Conservation (phyloP, 1,139 yeast species). For the Kluyveromyces sp. region DNA sequence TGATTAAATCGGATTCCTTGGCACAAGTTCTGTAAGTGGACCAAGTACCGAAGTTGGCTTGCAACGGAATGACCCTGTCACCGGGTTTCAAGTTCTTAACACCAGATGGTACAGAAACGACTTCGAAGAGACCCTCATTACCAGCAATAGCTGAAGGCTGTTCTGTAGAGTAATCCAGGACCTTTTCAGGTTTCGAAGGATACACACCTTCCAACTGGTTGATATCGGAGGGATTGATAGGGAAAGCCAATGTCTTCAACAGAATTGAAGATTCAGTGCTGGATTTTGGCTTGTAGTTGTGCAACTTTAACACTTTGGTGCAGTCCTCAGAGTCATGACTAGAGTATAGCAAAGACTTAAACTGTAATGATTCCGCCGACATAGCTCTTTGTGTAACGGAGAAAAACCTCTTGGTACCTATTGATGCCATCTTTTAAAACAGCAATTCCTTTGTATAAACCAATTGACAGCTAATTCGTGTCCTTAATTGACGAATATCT, state of each 20-base stretch:
- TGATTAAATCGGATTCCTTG: conserved; percentile 44
- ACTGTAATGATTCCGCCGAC: conserved; percentile 20
- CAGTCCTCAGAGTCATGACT: conserved; percentile 26
- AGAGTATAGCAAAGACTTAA: conserved; percentile 29
- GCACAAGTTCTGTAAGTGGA: conserved; percentile 64
- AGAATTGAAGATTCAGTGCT: conserved; percentile 26
- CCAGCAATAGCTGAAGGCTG: conserved; percentile 77
- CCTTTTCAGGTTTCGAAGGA: conserved; percentile 69
- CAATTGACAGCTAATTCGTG: too few relatives aligned
- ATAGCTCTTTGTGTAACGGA: conserved; percentile 12
- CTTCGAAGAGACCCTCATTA: conserved; percentile 88
- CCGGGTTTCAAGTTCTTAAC: conserved; percentile 52
- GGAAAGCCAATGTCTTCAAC: conserved; percentile 59
- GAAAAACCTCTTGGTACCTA: conserved; percentile 1
- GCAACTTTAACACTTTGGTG: conserved; percentile 24
- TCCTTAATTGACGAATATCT: too few relatives aligned
- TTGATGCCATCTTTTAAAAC: not conserved
- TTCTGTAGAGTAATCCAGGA: conserved; percentile 45
- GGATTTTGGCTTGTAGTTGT: conserved; percentile 25
- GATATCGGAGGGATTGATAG: conserved; percentile 88
- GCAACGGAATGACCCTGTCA: conserved; percentile 89
- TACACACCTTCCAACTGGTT: conserved; percentile 92
- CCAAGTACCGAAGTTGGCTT: conserved; percentile 91
- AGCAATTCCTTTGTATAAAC: not conserved
- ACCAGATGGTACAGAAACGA: conserved; percentile 59